Evolutionary conservation across 352 stramenopile genomes (phyloP).

Genomic region (Globisporangium iwayamae): DNA sequence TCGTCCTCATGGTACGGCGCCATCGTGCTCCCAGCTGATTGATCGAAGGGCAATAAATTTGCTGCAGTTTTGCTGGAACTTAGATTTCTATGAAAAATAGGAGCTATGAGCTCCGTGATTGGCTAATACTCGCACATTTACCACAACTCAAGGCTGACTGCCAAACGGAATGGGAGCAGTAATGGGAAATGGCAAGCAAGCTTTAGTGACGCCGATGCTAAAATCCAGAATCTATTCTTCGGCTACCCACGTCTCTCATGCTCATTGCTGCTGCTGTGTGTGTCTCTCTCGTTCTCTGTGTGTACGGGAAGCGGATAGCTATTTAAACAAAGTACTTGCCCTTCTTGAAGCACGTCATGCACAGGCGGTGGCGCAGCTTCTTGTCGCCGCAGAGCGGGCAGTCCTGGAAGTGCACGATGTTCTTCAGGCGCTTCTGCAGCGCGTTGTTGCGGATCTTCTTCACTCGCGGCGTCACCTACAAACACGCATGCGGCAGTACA

Average conservation of each 20-base stretch:
- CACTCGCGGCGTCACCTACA: slow-evolving; percentile 76
- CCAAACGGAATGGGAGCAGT: too few species aligned
- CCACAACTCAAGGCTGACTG: too few species aligned
- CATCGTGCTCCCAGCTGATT: background rate
- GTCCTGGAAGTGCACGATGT: slow-evolving; percentile 89
- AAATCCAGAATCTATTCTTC: background rate
- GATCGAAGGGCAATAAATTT: slow-evolving; percentile 8
- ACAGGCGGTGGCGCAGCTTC: slow-evolving; percentile 86
- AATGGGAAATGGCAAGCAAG: too few species aligned
- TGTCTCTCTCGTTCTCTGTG: background rate
- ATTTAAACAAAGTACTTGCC: slow-evolving; percentile 87
- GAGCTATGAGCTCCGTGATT: background rate
- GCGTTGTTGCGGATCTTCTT: slow-evolving; percentile 89
- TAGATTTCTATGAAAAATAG: background rate
- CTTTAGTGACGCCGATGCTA: background rate
- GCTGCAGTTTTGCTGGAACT: background rate
- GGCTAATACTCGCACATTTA: background rate
- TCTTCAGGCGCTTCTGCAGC: slow-evolving; percentile 84
- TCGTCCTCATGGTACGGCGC: slow-evolving; percentile 10
- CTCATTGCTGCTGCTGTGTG: background rate
- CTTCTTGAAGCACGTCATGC: slow-evolving; percentile 92
- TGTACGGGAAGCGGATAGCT: background rate
- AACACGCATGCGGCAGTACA: background rate
- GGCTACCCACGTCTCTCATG: background rate
- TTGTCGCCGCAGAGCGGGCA: slow-evolving; percentile 82